Evolutionary conservation across 1,139 yeast genomes (phyloP), one percentile per base, ranked within the genome.

Genomic region (Yamadazyma aaseri): DNA sequence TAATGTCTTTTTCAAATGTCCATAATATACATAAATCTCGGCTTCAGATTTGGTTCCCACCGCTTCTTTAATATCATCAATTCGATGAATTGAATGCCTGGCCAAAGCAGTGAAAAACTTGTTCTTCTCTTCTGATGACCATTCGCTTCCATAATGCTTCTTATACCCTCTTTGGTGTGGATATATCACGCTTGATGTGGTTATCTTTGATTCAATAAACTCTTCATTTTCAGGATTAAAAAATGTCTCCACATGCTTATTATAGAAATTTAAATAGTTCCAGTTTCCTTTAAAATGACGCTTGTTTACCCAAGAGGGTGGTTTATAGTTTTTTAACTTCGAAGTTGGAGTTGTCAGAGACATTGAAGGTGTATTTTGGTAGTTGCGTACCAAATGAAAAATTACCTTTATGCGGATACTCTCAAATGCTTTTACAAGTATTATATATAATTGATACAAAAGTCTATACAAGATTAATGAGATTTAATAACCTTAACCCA

Each of bases 1-100:
- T 28, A 59, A 52, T 28, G 52, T 65, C 25, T 29, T 33, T 32
- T 55, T 52, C 14, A 79, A 50, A 12, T 65, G 37, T 12, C 63
- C 49, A 46, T 76, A 76, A 49, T 77, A 77, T 12, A 53, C 60
- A 32, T 66, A 49, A 5, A 79, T 68, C 39, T 79, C 83, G 1
- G 58, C 33, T 4, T 52, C 45, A 0, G 74, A 55, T 50, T 79
- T 80, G 2, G 58, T 45, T 0, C 66, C 67, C 18, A 76, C 41
- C 12, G 55, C 50, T 5, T 51, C 56, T 2, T 60, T 53, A 1
- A 79, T 70, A 7, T 55, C 44, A 6, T 70, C 76, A 6, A 67
- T 45, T 25, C 68, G 50, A 44, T 76, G 77, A 28, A 79, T 73
- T 10, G 81, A 67, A 45, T 63, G 63, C 16, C 79, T 59, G 3